A percentile compares a stretch with the other conserved stretches of the same genome.
Conservation (phyloP, 176 grass and related monocot genomes). For the Musa beccarii region DNA sequence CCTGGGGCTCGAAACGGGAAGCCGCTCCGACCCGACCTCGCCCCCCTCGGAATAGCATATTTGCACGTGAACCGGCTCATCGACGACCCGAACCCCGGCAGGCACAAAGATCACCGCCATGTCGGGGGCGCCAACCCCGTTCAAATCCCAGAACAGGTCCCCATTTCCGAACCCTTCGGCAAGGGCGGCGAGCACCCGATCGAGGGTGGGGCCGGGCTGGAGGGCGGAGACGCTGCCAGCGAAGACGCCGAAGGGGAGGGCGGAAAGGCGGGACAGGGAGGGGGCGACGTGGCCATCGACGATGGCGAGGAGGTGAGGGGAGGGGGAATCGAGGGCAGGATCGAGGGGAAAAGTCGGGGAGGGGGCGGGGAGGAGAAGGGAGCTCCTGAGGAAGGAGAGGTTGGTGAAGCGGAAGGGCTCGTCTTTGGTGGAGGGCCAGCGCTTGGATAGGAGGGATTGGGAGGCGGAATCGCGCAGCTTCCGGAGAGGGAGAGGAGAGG, state of each 20-base stretch:
- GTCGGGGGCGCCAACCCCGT: conserved; percentile 47
- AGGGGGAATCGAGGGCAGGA: conserved; percentile 23
- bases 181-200: conserved; percentile 30
- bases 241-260: conserved; percentile 30
- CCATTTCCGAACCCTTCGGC: conserved; percentile 30
- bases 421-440: conserved; percentile 52
- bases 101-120: conserved; percentile 39
- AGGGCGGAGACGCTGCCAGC: conserved; percentile 30
- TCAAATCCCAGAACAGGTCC: conserved; percentile 69
- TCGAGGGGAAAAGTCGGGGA: conserved; percentile 17
- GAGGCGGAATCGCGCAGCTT: conserved; percentile 43
- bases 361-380: conserved; percentile 35
- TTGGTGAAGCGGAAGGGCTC: conserved; percentile 69
- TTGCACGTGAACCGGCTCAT: conserved; percentile 41
- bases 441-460: conserved; percentile 46
- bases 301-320: conserved; percentile 27
- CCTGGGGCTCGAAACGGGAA: conserved; percentile 51
- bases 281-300: conserved; percentile 30
- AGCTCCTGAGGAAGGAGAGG: conserved; percentile 45
- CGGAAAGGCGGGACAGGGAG: conserved; percentile 24
- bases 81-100: conserved; percentile 26
- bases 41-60: conserved; percentile 31
- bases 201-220: conserved; percentile 14
- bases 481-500: conserved; percentile 33
- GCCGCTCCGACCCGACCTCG: conserved; percentile 16